Base-by-base conservation (phyloP, 2,329 filamentous ascomycete species). In the Lasiodiplodia theobromae region DNA sequence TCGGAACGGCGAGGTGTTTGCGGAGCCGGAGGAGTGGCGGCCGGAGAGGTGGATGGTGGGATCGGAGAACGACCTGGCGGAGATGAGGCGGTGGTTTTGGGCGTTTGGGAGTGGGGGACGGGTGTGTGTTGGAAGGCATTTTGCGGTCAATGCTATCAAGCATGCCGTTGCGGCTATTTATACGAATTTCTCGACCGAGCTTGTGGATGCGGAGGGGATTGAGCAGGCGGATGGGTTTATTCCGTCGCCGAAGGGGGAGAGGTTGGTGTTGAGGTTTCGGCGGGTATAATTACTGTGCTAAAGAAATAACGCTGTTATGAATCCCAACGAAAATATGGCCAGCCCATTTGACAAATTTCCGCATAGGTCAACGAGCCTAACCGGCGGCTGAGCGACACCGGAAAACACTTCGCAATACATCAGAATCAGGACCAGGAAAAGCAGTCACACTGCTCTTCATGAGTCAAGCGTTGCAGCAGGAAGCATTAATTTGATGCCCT, bases 141-240 rank as follows among this genome's bases (percentile, higher is more conserved):
- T 85, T 62, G 84, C 84, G 0, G 77, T 84, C 67, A 79, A 82
- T 67, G 76, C 92, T 71, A 92, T 94, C 81, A 94, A 94, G 78
- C 83, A 91, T 53, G 86, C 90, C 4, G 80, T 91, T 37, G 90
- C 90, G 0, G 86, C 87, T 1, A 86, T 96, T 4, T 95, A 93
- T 77, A 86, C 87, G 3, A 91, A 89, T 21, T 84, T 82, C 72
- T 75, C 71, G 49, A 84, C 82, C 4, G 70, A 51, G 2, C 69
- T 79, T 23, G 72, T 76, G 3, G 72, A 71, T 51, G 75, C 75
- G 68, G 78, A 77, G 40, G 78, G 78, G 4, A 81, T 82, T 73
- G 74, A 77, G 69, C 76, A 78, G 62, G 74, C 74, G 56, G 78
- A 78, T 68, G 73, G 76, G 1, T 81, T 81, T 71, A 77, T 77